These are phyloP conservation scores for Phytophthora kernoviae DNA, from an alignment of 352 stramenopile genomes.

Conservation along the genomic window DNA sequence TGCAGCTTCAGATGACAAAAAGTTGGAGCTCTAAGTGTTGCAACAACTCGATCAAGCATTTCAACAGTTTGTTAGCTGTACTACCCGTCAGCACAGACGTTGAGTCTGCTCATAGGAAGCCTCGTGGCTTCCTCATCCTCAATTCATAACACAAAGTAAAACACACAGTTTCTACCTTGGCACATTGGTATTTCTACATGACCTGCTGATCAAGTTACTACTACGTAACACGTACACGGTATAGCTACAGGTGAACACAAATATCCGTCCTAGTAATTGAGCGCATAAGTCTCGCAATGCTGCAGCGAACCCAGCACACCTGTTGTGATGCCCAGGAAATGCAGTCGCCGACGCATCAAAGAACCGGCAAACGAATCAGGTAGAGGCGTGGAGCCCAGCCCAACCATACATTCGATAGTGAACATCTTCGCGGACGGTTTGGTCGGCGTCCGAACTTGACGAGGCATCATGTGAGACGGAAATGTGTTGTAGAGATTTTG, in stretches of 20 bases:
- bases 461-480: conserved; percentile 59
- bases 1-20: conserved; percentile 10
- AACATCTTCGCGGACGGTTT: conserved; percentile 20
- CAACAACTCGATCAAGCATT: conserved; percentile 1
- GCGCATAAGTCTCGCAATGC: conserved; percentile 36
- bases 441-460: conserved; percentile 30
- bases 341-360: conserved; percentile 43
- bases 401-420: conserved; percentile 54
- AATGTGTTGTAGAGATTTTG: conserved; percentile 54
- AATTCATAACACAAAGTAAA: too few species aligned
- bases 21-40: conserved; percentile 31
- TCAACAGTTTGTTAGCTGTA: background rate
- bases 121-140: too few species aligned
- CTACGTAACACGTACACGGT: too few species aligned
- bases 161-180: too few species aligned
- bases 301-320: conserved; percentile 32
- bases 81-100: too few species aligned
- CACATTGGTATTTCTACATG: too few species aligned
- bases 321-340: conserved; percentile 45
- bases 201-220: too few species aligned
- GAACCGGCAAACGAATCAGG: conserved; percentile 32
- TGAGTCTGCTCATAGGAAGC: too few species aligned
- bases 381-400: conserved; percentile 45
- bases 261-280: conserved; percentile 7
- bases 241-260: too few species aligned